Percentiles rank a stretch among this genome's conserved stretches.
These are phyloP conservation scores for Aspergillus tubingensis DNA, from an alignment of 2,329 filamentous ascomycete species.

Conservation along the genomic window DNA sequence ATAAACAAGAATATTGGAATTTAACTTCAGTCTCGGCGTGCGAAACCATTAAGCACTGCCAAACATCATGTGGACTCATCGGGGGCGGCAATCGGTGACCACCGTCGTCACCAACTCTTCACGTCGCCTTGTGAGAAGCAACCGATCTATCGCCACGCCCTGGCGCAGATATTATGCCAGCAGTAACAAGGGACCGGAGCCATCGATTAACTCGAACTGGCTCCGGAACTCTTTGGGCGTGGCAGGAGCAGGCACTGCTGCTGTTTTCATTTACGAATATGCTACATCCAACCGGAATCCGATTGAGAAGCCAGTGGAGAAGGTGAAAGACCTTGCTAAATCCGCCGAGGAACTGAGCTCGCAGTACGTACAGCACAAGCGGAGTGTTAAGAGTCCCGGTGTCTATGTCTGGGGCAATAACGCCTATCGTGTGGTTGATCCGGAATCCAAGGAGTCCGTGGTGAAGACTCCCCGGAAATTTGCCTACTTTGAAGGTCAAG, in stretches of 20 bases:
- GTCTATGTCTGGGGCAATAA: conserved; percentile 96
- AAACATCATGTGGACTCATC: conserved; percentile 31
- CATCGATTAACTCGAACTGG: conserved; percentile 28
- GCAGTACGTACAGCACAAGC: conserved; percentile 84
- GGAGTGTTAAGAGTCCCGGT: conserved; percentile 77
- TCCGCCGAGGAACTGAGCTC: conserved; percentile 69
- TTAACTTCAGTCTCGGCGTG: not conserved
- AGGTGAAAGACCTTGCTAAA: conserved; percentile 22
- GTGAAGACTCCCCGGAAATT: conserved; percentile 81
- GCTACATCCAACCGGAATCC: conserved; percentile 22
- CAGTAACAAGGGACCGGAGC: conserved; percentile 21
- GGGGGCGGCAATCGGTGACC: conserved; percentile 27
- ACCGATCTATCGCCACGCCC: conserved; percentile 23
- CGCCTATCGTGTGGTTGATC: conserved; percentile 77
- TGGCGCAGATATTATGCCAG: conserved; percentile 34
- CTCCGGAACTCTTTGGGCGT: conserved; percentile 34
- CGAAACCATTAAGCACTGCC: conserved; percentile 4
- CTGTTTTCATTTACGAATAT: conserved; percentile 36
- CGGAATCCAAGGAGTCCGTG: conserved; percentile 72
- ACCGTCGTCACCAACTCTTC: conserved; percentile 25
- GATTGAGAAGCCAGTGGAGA: conserved; percentile 22
- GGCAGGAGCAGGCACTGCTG: conserved; percentile 33
- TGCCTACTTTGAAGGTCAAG: conserved; percentile 76
- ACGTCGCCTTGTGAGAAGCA: conserved; percentile 24
- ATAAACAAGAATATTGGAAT: not conserved